These are phyloP conservation scores for Fusarium musae DNA, from an alignment of 2,329 filamentous ascomycete genomes.

Conservation along the genomic window DNA sequence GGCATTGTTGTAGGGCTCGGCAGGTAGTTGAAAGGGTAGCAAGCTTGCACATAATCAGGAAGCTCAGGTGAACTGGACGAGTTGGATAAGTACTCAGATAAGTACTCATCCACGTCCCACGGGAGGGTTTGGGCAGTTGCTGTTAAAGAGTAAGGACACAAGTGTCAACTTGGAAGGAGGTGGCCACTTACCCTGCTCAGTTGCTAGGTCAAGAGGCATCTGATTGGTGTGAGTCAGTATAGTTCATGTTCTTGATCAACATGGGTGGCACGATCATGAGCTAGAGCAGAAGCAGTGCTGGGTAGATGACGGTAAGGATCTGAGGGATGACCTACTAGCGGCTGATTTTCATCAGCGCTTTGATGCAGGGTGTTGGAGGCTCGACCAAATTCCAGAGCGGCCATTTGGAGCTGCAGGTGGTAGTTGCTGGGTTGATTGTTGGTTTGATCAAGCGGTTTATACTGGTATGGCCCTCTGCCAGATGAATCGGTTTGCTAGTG, in stretches of 20 bases:
- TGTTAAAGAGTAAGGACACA: too few species aligned
- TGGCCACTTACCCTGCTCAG: not conserved
- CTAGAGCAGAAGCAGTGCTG: too few species aligned
- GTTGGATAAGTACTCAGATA: not conserved
- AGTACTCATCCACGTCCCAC: not conserved
- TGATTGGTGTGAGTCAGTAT: not conserved
- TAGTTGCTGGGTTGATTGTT: not conserved
- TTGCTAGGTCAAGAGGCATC: not conserved
- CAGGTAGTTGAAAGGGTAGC: not conserved
- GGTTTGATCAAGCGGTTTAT: too few species aligned
- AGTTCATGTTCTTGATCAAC: not conserved
- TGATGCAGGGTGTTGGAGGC: not conserved
- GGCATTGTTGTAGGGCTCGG: not conserved
- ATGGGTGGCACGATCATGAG: not conserved
- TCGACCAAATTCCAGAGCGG: not conserved
- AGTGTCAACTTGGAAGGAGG: too few species aligned
- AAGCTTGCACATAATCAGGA: not conserved
- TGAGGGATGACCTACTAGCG: not conserved
- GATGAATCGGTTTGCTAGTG: too few species aligned
- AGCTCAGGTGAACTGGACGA: not conserved
- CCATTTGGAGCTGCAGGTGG: not conserved
- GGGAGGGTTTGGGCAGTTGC: not conserved
- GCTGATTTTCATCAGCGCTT: not conserved
- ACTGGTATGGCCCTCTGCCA: too few species aligned
- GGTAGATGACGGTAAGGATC: not conserved